phyloP scores from a whole-genome alignment of 202 grass and related monocot species.

The Schoenoplectus triqueter region DNA sequence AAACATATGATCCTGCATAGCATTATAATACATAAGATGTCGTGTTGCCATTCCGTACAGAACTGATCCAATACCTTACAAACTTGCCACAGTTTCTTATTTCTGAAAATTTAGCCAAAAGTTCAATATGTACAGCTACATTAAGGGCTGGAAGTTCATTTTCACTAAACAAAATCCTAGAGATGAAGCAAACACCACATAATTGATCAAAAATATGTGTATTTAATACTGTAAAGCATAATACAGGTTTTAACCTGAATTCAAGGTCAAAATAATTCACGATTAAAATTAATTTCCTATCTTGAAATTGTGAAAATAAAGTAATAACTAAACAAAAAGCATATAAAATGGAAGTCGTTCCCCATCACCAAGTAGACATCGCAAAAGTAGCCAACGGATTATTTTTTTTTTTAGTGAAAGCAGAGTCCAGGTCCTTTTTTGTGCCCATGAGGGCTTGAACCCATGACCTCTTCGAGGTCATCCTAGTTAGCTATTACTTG shows the following conservation, averaged over 20 bases:
- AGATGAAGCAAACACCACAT: neutral
- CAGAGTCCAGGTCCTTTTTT: too few relatives aligned
- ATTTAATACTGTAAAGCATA: neutral
- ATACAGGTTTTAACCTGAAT: neutral
- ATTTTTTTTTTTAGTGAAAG: too few relatives aligned
- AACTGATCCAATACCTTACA: conserved; percentile 15
- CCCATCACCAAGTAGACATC: neutral
- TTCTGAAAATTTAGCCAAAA: conserved; percentile 5
- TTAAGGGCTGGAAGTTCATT: neutral
- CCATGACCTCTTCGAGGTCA: too few relatives aligned
- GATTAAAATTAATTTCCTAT: neutral
- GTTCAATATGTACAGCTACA: conserved; percentile 4
- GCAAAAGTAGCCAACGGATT: neutral
- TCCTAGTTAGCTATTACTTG: too few relatives aligned
- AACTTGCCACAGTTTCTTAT: conserved; percentile 9
- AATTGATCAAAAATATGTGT: conserved; percentile 16
- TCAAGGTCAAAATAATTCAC: neutral
- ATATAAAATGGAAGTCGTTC: conserved; percentile 12
- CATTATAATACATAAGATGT: conserved; percentile 25
- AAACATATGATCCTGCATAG: conserved; percentile 62
- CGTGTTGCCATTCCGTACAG: conserved; percentile 2
- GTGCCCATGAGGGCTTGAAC: too few relatives aligned
- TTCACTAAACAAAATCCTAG: neutral
- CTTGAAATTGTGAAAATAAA: conserved; percentile 18
- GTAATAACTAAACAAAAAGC: neutral